These are phyloP conservation scores for Botrytis aclada DNA, from an alignment of 2,329 filamentous ascomycete species.

Conservation along the genomic window DNA sequence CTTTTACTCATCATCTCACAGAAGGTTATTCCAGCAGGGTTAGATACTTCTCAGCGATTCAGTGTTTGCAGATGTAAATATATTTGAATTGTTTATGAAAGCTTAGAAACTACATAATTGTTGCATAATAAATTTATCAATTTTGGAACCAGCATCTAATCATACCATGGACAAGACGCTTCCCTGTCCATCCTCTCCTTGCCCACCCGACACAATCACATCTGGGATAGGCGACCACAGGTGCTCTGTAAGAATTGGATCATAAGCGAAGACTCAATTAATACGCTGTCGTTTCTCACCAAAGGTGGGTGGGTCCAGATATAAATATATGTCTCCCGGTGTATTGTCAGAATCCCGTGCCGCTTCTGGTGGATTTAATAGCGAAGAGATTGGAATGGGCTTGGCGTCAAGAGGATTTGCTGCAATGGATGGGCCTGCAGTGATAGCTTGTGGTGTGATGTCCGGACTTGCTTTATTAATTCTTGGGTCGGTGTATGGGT, in stretches of 20 bases:
- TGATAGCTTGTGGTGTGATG: background rate
- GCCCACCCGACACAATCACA: too few species aligned
- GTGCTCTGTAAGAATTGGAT: background rate
- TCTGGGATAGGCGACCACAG: background rate
- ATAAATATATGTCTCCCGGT: background rate
- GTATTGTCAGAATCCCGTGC: too few species aligned
- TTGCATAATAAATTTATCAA: background rate
- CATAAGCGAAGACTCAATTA: background rate
- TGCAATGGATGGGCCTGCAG: background rate
- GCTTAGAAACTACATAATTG: too few species aligned
- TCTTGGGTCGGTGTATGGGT: background rate
- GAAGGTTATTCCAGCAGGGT: too few species aligned
- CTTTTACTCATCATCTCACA: too few species aligned
- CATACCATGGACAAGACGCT: too few species aligned
- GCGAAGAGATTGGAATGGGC: background rate
- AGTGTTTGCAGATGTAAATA: background rate
- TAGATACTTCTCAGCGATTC: too few species aligned
- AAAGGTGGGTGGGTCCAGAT: background rate
- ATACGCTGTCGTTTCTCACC: background rate
- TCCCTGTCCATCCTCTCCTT: background rate
- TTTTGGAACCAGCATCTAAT: background rate
- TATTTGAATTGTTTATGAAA: background rate
- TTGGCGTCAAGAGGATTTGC: background rate
- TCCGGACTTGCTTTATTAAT: background rate
- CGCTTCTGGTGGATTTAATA: background rate